Evolutionary conservation across 768 basidiomycete genomes (phyloP), one percentile per base, ranked within the genome.

Genomic region (Lactarius hengduanensis): DNA sequence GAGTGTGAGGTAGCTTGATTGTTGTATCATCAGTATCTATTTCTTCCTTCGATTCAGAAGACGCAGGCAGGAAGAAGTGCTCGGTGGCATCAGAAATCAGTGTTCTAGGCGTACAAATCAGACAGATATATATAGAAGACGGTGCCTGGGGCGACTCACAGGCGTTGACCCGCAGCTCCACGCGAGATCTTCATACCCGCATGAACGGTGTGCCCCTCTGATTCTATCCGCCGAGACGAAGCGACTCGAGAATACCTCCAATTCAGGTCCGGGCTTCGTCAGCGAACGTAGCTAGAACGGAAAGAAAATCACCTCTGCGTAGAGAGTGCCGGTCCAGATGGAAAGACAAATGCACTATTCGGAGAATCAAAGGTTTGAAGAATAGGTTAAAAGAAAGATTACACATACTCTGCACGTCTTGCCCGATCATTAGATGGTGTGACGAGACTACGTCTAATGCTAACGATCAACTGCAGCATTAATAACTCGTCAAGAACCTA

Each of bases 51-150:
- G 61, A 54, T 54, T 43, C 66, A 26, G 53, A 59, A 28, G 61
- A 63, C 16, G 57, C 22, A 18, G 62, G 62, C n/a, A 59, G 9
- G 34, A 67, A 67, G 41, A 63, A 67, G 36, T 56, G 57, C 30
- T 56, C 62, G 16, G 50, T 56, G 10, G 30, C 26, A 10, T 40
- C 32, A 22, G 58, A 53, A 38, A 58, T 45, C 26, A 30, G 62
- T 16, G 62, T 45, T 56, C 58, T n/a, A 26, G 16, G 32, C n/a
- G 57, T 59, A 26, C 11, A 59, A 45, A 8, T 15, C 26, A 32
- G 34, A 55, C 16, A 36, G 13, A 36, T 26, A 54, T 36, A 26
- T 15, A 18, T 4, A 32, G 6, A 45, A 9, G 18, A 28, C 30
- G 34, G 26, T 28, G 13, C 16, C 34, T 10, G 38, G 11, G 34